phyloP scores from a whole-genome alignment of 805 yeast genomes.

The Sugiyamaella lignohabitans region DNA sequence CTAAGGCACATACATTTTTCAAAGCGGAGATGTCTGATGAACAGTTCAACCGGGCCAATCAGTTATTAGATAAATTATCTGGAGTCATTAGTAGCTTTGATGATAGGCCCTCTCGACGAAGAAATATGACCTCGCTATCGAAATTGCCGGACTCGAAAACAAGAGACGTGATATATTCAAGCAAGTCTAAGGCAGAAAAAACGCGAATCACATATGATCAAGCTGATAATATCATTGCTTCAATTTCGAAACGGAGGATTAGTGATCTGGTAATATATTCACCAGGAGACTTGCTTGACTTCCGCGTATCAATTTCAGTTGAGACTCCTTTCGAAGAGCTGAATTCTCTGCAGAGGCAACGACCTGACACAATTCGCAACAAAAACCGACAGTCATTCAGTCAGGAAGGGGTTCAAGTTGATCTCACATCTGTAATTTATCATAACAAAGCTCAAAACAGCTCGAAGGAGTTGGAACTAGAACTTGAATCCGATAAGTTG shows the following conservation, averaged over 20 bases:
- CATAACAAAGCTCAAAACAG: constrained; percentile 9
- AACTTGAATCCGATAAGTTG: constrained; percentile 41
- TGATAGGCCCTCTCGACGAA: not conserved
- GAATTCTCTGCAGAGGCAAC: constrained; percentile 44
- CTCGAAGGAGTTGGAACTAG: constrained; percentile 45
- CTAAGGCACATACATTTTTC: constrained; percentile 25
- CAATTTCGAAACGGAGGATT: constrained; percentile 68
- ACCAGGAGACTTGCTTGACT: constrained; percentile 73
- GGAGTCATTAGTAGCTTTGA: not conserved
- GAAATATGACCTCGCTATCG: not conserved
- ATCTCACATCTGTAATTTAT: constrained; percentile 29
- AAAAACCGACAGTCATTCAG: constrained; percentile 68
- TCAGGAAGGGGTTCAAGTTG: constrained; percentile 46
- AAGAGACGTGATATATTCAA: constrained; percentile 14
- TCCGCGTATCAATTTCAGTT: constrained; percentile 64
- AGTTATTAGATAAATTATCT: constrained; percentile 20
- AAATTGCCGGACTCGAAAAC: constrained; percentile 8
- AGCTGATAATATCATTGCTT: constrained; percentile 39
- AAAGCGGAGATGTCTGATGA: constrained; percentile 25
- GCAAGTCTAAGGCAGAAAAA: constrained; percentile 13
- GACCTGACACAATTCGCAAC: constrained; percentile 53
- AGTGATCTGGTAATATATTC: constrained; percentile 64
- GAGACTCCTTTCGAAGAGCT: constrained; percentile 60
- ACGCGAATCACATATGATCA: constrained; percentile 28
- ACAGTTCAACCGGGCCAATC: constrained; percentile 20